Evolutionary conservation across 2,329 filamentous ascomycete genomes (phyloP), one percentile per base, ranked within the genome.

Genomic region (Penicillium verrucosum): DNA sequence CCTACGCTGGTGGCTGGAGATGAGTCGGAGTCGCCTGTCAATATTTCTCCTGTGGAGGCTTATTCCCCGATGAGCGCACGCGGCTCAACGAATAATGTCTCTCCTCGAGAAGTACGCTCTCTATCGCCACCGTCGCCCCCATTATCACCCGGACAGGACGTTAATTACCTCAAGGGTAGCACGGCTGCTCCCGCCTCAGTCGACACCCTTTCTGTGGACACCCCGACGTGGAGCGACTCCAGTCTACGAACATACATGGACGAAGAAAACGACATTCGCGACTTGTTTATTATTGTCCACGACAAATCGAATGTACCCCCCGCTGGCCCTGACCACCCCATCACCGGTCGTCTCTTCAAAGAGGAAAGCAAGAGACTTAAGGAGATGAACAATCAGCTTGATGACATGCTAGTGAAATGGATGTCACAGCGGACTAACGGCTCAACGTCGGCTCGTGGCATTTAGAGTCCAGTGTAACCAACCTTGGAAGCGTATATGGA

Each of bases 191-290:
- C 80, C 6, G 76, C 77, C 49, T 78, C 81, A 18, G 81, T 82
- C 36, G 82, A 84, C 23, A 81, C 80, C 5, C 81, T 83, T 29
- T 81, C 83, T 25, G 79, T 82, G 29, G 67, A 68, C 16, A 81
- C 82, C 21, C 82, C 87, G 27, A 84, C 86, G 0, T 99, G 94
- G 94, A 93, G 91, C 60, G 93, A 97, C 73, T 82, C 86, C 54
- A 90, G 86, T 65, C 82, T 99, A 29, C 86, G 91, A 58, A 88
- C 89, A 14, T 99, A 97, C 75, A 89, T 97, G 67, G 93, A 97
- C 64, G 91, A 94, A 64, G 86, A 90, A 59, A 87, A 87, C 34
- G 91, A 96, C 61, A 91, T 99, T 64, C 85, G 90, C 49, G 93
- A 99, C 71, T 83, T 97, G 70, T 82, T 97, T 50, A 83, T 92